phyloP scores from a whole-genome alignment of 345 rosid species.

The Eucalyptus decipiens region DNA sequence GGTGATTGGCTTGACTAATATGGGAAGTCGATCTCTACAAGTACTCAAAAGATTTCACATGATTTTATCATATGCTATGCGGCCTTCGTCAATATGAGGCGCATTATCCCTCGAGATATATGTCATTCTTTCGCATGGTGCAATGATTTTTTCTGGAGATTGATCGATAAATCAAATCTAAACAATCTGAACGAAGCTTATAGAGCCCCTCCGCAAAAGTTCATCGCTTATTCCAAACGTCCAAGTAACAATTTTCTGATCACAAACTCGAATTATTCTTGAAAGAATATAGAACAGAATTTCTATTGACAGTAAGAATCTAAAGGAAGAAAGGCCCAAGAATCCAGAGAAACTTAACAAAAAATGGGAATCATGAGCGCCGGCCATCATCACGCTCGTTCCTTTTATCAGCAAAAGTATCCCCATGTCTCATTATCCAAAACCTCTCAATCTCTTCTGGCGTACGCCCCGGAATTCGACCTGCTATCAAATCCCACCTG shows the following conservation, averaged over 20 bases:
- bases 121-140: background rate
- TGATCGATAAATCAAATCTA: background rate
- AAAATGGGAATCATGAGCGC: background rate
- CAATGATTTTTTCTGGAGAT: background rate
- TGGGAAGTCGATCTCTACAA: background rate
- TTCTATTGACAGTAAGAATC: background rate
- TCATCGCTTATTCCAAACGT: background rate
- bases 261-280: background rate
- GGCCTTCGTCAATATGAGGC: background rate
- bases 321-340: background rate
- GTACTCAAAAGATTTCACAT: background rate
- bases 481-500: constrained; percentile 10
- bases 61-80: background rate
- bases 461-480: background rate
- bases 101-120: background rate
- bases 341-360: background rate
- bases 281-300: background rate
- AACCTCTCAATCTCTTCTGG: constrained; percentile 1
- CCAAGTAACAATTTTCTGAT: background rate
- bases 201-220: background rate
- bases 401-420: background rate
- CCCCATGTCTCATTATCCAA: constrained; percentile 1
- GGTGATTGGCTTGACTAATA: background rate
- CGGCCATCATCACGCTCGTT: background rate
- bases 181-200: background rate